Evolutionary conservation across 139 green algal species (phyloP), one percentile per base, ranked within the genome.

Genomic region (Nannochloris sp.): DNA sequence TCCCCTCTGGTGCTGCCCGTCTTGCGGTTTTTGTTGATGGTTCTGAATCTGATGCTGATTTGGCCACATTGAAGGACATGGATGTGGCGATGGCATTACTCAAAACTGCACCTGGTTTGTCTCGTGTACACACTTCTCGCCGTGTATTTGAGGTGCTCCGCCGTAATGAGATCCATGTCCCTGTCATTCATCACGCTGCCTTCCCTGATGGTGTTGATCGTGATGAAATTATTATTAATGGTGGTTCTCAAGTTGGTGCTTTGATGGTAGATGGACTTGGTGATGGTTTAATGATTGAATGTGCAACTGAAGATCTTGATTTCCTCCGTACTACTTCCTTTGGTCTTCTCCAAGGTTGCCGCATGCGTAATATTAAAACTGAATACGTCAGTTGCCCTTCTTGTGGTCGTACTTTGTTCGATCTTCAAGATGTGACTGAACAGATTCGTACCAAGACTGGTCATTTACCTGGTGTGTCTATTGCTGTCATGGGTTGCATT

Each of bases 401-500:
- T 1, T 99, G 94, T 76, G 94, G 94, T 24, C 86, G 94, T 62
- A 99, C 94, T 24, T 87, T 99, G 4, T 99, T 99, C 71, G 90
- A 98, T 80, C 80, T 99, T 54, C 93, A 99, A 73, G 92, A 98
- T 76, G 87, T 99, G 10, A 99, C 94, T 2, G 92, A 95, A 6
- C 78, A 91, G 70, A 99, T 99, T 80, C 74, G 85, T 10, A 33
- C 64, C n/a, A 76, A 78, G 33, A 99, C 94, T 4, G 92, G 92
- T 34, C 94, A 99, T 79, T 79, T 99, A 48, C 94, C 93, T 8
- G 85, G 82, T 62, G 91, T 96, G 31, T 87, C 90, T 5, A 98
- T 99, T 55, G 95, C 95, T 32, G 78, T 99, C 61, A 99, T 99
- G 95, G 95, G 95, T 35, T 97, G 92, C 92, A 98, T 98, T 67